A percentile compares a stretch with the other conserved stretches of the same genome.
Evolutionary conservation across 2,329 filamentous ascomycete species (phyloP).

Genomic region (Diaporthe humulicola): DNA sequence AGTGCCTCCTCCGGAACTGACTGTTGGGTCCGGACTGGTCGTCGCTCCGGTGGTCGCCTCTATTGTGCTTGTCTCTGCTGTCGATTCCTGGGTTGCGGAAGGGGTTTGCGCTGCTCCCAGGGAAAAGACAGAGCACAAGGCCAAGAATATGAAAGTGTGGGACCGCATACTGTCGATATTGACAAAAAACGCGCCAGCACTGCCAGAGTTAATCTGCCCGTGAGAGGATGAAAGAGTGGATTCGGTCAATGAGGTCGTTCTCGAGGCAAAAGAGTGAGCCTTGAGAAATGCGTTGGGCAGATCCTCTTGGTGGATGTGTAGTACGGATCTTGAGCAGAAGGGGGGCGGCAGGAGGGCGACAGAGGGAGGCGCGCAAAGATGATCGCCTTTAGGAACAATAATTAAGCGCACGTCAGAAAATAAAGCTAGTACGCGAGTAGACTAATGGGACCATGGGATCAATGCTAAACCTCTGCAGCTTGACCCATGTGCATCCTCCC

Average conservation of each 20-base stretch:
- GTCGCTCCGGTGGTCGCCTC: slow-evolving; percentile 37
- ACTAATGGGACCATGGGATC: neutral
- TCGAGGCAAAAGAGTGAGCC: slow-evolving; percentile 16
- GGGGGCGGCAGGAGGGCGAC: neutral
- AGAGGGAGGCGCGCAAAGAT: neutral
- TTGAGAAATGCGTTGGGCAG: slow-evolving; percentile 1
- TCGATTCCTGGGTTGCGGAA: slow-evolving; percentile 44
- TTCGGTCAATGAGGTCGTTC: neutral
- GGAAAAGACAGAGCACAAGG: slow-evolving; percentile 49
- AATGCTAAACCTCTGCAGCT: slow-evolving; percentile 10
- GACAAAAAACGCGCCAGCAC: neutral
- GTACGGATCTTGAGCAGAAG: neutral
- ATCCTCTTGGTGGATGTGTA: neutral
- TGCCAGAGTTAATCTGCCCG: neutral
- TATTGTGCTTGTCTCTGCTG: slow-evolving; percentile 40
- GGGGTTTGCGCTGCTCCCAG: slow-evolving; percentile 50
- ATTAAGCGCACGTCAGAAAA: slow-evolving; percentile 6
- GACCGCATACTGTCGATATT: slow-evolving; percentile 41
- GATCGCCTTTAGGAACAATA: neutral
- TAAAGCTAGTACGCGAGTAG: neutral
- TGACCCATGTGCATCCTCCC: no score
- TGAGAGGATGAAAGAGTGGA: neutral
- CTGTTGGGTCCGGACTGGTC: slow-evolving; percentile 28
- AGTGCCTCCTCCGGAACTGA: slow-evolving; percentile 28
- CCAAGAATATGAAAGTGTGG: slow-evolving; percentile 44